phyloP scores from a whole-genome alignment of 116 monocot species.

The Posidonia oceanica region DNA sequence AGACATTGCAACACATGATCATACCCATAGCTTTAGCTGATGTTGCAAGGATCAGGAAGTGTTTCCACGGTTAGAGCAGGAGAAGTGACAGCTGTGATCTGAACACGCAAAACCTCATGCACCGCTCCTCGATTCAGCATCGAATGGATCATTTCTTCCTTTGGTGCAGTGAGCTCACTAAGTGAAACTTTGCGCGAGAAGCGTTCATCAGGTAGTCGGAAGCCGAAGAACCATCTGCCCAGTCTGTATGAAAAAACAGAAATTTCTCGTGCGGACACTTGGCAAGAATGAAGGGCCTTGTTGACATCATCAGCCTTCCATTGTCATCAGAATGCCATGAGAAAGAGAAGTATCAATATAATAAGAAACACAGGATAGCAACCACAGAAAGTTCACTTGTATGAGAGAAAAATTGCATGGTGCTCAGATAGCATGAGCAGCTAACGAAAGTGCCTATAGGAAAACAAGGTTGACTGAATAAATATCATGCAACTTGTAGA shows the following conservation, averaged over 20 bases:
- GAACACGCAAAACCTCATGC: slow-evolving; percentile 63
- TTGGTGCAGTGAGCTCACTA: slow-evolving; percentile 26
- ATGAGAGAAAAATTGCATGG: too few species aligned
- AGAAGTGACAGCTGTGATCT: slow-evolving; percentile 23
- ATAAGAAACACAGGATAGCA: background rate
- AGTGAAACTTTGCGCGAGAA: slow-evolving; percentile 42
- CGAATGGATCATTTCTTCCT: slow-evolving; percentile 29
- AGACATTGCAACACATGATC: too few species aligned
- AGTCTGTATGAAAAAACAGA: slow-evolving; percentile 58
- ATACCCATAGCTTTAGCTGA: background rate
- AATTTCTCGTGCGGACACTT: slow-evolving; percentile 43
- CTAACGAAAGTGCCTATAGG: too few species aligned
- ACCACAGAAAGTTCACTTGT: background rate
- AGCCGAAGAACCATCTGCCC: slow-evolving; percentile 81
- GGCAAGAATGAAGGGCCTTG: slow-evolving; percentile 35
- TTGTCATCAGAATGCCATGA: background rate
- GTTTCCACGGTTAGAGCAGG: too few species aligned
- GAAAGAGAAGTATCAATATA: background rate
- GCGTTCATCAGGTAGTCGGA: slow-evolving; percentile 64
- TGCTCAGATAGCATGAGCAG: too few species aligned
- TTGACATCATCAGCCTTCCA: slow-evolving; percentile 35
- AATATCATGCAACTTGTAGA: too few species aligned
- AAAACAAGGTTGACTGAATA: too few species aligned
- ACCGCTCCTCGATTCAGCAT: slow-evolving; percentile 57
- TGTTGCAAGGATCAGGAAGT: slow-evolving; percentile 2